Evolutionary conservation across 306 rosid species (phyloP), one percentile per base, ranked within the genome.

Genomic region (Acacia confusa): DNA sequence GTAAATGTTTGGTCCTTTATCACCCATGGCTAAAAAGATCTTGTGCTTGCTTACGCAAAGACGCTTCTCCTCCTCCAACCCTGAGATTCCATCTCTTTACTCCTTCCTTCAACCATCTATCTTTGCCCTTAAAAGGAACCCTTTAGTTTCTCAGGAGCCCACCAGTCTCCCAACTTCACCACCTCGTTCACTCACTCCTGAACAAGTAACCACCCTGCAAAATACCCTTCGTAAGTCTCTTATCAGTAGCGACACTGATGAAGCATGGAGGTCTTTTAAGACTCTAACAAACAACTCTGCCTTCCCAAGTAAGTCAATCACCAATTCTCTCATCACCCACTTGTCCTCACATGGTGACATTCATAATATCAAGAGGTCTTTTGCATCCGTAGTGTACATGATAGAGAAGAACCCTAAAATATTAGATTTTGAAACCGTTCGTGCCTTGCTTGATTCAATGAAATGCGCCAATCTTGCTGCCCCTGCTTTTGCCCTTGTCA

Each of bases 191-290:
- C 86, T 95, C 16, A 72, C 86, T 61, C 71, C 77, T 19, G 85
- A 87, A 19, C 87, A 85, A 36, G 24, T 87, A 41, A 17, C 90
- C 65, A 28, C 82, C 48, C 78, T 93, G 3, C 87, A 95, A 82
- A 82, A 88, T 30, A 79, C 85, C n/a, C 97, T 95, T 38, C 92
- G 88, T 41, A 90, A 93, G 19, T 92, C 97, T 71, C 84, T 95
- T 1, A 32, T 91, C 50, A 77, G 89, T 63, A 61, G 75, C 58
- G 68, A 88, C 84, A 93, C 92, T 0, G 97, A 92, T 61, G 93
- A 92, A 79, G 96, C 97, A 1, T 95, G 99, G 98, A 93, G 88
- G 78, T 89, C 94, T 72, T 95, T 95, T 90, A 95, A 92, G 85
- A 32, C 88, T 57, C 92, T 95, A 85, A 93, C 98, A 0, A 34